phyloP scores from a whole-genome alignment of 306 rosid species.

The Aeschynomene evenia region DNA sequence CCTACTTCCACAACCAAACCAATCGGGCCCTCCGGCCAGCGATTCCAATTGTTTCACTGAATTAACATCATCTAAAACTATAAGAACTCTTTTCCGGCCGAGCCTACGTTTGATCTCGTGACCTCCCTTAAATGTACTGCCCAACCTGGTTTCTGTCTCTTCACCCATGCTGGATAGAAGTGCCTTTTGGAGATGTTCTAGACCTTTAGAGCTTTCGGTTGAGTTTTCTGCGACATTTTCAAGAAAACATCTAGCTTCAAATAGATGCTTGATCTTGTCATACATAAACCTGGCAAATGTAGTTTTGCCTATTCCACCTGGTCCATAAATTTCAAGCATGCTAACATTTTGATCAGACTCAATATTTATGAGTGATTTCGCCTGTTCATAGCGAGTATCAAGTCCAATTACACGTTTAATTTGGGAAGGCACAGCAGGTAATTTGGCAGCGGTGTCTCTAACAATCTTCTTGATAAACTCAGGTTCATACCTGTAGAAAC shows the following conservation, averaged over 20 bases:
- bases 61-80: constrained; percentile 31
- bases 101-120: background rate
- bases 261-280: background rate
- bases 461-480: background rate
- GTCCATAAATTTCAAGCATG: constrained; percentile 21
- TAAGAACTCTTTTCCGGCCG: background rate
- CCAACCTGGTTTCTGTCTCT: background rate
- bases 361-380: background rate
- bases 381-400: background rate
- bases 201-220: background rate
- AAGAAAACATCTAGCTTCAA: constrained; percentile 20
- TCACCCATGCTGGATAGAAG: background rate
- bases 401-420: background rate
- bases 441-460: background rate
- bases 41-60: background rate
- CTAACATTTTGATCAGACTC: background rate
- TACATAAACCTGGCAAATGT: constrained; percentile 9
- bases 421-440: background rate
- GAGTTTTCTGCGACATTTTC: background rate
- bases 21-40: background rate
- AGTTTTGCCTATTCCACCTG: constrained; percentile 32
- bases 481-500: constrained; percentile 4
- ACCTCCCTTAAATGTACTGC: background rate
- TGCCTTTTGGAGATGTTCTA: background rate
- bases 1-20: constrained; percentile 27